Base-by-base conservation (phyloP, 1,139 yeast species). In the Wickerhamomyces sp. region DNA sequence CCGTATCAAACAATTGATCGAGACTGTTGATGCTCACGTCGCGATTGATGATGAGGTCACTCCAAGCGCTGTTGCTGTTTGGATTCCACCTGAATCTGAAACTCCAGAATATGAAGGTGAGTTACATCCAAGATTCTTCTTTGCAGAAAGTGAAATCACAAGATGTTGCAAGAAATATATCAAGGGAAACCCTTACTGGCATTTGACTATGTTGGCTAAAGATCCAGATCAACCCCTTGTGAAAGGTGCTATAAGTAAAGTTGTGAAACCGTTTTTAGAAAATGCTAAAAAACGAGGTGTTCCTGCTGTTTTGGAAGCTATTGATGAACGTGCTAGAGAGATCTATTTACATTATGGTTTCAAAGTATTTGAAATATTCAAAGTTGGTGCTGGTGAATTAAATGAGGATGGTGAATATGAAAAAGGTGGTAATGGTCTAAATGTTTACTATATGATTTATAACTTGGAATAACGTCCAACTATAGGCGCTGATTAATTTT, bases 281-380 rank as follows among this genome's bases (percentile, higher is more conserved):
- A 58, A 57, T 34, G 69, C 69, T 0, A 64, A 63, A 47, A 45
- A 46, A 14, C 57, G 57, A 13, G 56, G 60, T 34, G 53, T 58
- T 33, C 66, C 67, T 23, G 55, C 62, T 31, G 62, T 63, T 26
- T 47, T 65, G 26, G 69, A 65, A 44, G 65, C 67, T 26, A 64
- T 65, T 27, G 55, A 56, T 36, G 65, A 60, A 27, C 58, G 60
- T 36, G 69, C 69, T 6, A 62, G 52, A 36, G 46, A 52, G 2
- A 65, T 65, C 10, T 65, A 65, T 42, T 63, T 62, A 45, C 63
- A 64, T 42, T 64, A 64, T 45, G 68, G 68, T 2, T 65, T 64
- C 48, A 55, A 54, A 40, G 58, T 51, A 30, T 58, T 58, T 39
- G 54, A 56, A 42, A 57, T 60, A 6, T 57, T 66, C 47, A 48